Base-by-base conservation (phyloP, 1,284 basidiomycete species). In the Naganishia sp. region DNA sequence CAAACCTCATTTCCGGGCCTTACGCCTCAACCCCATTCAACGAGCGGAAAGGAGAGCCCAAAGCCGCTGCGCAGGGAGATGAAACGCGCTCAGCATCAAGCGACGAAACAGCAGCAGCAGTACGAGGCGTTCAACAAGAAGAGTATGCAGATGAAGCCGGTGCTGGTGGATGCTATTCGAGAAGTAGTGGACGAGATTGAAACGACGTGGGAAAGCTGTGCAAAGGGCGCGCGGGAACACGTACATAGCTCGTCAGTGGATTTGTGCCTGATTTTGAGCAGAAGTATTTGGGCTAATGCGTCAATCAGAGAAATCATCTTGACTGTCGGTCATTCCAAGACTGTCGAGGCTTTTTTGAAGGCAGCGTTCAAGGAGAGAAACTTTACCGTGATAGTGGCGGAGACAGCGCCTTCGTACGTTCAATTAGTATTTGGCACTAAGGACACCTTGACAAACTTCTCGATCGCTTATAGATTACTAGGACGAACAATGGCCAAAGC, bases 151-250 rank as follows among this genome's bases (percentile, higher is more conserved):
- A 71, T 81, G 66, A 81, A 80, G 69, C 80, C 80, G 9, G 74
- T 81, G 1, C 82, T 94, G 56, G 91, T 94, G 84, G 90, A 92
- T 78, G 92, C 90, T 1, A 92, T 95, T 66, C 89, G 94, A 74
- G 91, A 98, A 76, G 89, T 98, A 16, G 84, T 97, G 55, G 93
- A 96, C 72, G 96, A 99, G 78, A 82, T 99, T 55, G 95, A 97
- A 77, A 94, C 92, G 3, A 94, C 95, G 0, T 93, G 96, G 74
- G 91, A 95, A 71, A 94, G 90, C 75, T 89, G 99, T 13, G 91
- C 92, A 4, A 95, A 92, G 80, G 92, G 92, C 69, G 92, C 94
- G 1, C 90, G 87, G 77, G 94, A 97, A 78, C 95, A 99, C 78
- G 92, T 99, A 69, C 94, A 98, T 79, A 92, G 92, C 11, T 93